phyloP scores from a whole-genome alignment of 768 basidiomycete species.

The Serendipita sp. region DNA sequence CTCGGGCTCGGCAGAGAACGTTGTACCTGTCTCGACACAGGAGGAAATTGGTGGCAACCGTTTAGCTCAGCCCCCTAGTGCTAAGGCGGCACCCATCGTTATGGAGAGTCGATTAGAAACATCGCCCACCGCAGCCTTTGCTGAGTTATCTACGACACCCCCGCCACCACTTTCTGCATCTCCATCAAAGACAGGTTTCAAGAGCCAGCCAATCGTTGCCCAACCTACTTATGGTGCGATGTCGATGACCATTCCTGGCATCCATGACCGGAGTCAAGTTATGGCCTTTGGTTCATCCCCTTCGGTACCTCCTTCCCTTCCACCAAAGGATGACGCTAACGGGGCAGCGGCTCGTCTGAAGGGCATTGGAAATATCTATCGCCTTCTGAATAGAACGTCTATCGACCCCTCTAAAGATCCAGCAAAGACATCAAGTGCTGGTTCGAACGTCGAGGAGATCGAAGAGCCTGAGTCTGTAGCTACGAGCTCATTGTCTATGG shows the following conservation, averaged over 20 bases:
- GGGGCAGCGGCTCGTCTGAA: neutral
- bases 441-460: neutral
- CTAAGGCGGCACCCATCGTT: neutral
- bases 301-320: slow-evolving; percentile 23
- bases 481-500: too few relatives aligned
- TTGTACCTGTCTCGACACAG: neutral
- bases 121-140: neutral
- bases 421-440: neutral
- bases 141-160: neutral
- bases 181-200: neutral
- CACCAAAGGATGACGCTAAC: slow-evolving; percentile 11
- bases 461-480: neutral
- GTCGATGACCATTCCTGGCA: slow-evolving; percentile 69
- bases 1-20: neutral
- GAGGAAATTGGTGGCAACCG: neutral
- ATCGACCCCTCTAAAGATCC: neutral
- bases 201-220: slow-evolving; percentile 37
- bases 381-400: neutral
- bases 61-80: neutral
- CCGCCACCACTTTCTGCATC: slow-evolving; percentile 1
- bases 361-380: slow-evolving; percentile 1
- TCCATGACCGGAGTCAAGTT: slow-evolving; percentile 73
- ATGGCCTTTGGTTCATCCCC: slow-evolving; percentile 73
- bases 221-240: slow-evolving; percentile 59
- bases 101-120: neutral